Evolutionary conservation across 805 yeast species (phyloP), one percentile per base, ranked within the genome.

Genomic region (Hermanozyma aechmeae): DNA sequence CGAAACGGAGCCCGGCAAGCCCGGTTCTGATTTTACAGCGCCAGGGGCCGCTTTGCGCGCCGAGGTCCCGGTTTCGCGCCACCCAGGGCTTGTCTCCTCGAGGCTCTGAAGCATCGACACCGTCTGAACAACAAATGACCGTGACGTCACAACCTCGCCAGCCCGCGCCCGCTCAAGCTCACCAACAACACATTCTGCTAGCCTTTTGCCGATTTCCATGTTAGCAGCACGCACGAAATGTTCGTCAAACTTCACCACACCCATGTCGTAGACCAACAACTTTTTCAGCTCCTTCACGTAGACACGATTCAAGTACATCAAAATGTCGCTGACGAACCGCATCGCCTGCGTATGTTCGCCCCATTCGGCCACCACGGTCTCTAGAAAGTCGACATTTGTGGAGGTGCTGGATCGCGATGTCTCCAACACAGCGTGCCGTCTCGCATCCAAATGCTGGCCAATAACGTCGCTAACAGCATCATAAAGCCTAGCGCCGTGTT

Each of bases 301-400:
- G 0, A 83, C 95, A 25, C 94, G 68, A 47, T 86, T 94, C 47
- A 87, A 53, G 46, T 86, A 86, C 81, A 86, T 78, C 48, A 84
- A 58, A 3, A 86, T 82, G 50, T 87, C 95, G 42, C 87, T 71
- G 25, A 84, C 71, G 68, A 83, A 73, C 38, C 82, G 67, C 78
- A 83, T 80, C 27, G 79, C 67, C 23, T 76, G 64, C 22, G 76
- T 51, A 48, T 81, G 89, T 27, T 76, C 83, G 21, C 71, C 65
- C 95, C 95, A 86, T 31, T 68, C 71, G 3, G 34, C 28, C 3
- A 61, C 42, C 6, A 68, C 43, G 4, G 48, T 48, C 24, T 51
- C 52, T 37, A 71, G 43, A 25, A 65, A 56, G 14, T 49, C 57
- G 31, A 53, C 61, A 13, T 43, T 43, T 14, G 35, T 37, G 9